Base-by-base conservation (phyloP, 106 monocot species). In the Apostasia shenzhenica region DNA sequence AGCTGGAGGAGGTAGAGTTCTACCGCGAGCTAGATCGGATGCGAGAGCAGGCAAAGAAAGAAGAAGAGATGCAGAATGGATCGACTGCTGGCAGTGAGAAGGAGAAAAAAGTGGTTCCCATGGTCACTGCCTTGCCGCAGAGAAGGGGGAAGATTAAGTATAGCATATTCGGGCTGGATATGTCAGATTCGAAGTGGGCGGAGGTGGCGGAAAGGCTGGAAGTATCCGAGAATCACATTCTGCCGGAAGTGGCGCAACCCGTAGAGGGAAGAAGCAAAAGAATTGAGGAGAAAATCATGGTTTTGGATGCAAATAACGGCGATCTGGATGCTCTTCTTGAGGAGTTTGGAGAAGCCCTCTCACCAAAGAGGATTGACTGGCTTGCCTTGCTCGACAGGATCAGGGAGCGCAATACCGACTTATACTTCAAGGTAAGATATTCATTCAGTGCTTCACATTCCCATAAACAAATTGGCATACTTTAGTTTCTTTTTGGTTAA, bases 361-460 rank as follows among this genome's bases (percentile, higher is more conserved):
- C 75, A 48, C 84, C 92, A 8, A 89, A 48, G 70, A 87, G 84
- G 72, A 83, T 81, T 8, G 97, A 99, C 72, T 92, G 92, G 92
- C 70, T 79, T 62, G 84, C 80, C 4, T 70, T 99, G 70, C 86
- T 99, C 38, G 83, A 69, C n/a, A 80, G 82, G 82, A 79, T 92
- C 66, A 83, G 87, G 54, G 72, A 86, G 9, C 57, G 60, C 40
- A 87, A 76, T 75, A 48, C 71, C 37, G 67, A 75, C 63, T 12
- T 92, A 13, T 83, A 92, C 67, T 73, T 83, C 55, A 92, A 99
- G 97, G 97, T 99, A 47, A 57, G 80, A n/a, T 68, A 76, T 45
- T 8, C 49, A 76, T 45, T 8, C 49, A 40, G 39, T 52, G 26
- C 43, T 68, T 61, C 48, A 63, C 10, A 63, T 63, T 11, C 63